phyloP scores from a whole-genome alignment of 495 filamentous ascomycete genomes.

The Echria macrotheca region DNA sequence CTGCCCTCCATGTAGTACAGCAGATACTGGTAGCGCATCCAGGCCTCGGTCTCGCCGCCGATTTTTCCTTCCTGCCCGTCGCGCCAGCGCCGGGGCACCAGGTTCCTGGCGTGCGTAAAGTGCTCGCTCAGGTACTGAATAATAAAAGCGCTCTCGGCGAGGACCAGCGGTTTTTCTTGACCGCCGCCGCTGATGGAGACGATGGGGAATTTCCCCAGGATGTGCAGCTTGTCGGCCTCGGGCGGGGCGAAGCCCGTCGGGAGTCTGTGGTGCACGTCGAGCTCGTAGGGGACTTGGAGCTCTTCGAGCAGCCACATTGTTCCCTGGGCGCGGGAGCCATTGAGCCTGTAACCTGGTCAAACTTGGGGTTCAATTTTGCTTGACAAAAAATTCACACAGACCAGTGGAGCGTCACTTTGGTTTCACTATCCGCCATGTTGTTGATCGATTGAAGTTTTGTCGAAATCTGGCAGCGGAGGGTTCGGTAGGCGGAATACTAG shows the following conservation, averaged over 20 bases:
- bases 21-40: constrained; percentile 68
- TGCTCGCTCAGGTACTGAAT: constrained; percentile 76
- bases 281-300: constrained; percentile 66
- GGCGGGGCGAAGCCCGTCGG: constrained; percentile 55
- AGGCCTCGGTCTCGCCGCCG: constrained; percentile 66
- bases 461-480: too few species aligned
- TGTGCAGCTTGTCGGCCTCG: constrained; percentile 69
- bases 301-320: constrained; percentile 86
- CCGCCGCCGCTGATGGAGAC: constrained; percentile 48
- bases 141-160: constrained; percentile 76
- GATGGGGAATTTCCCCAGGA: constrained; percentile 78
- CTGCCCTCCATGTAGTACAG: constrained; percentile 79
- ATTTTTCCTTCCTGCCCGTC: constrained; percentile 50
- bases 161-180: constrained; percentile 49
- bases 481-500: too few species aligned
- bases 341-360: too few species aligned
- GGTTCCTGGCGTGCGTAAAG: constrained; percentile 45
- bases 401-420: constrained; percentile 77
- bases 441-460: too few species aligned
- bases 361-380: too few species aligned
- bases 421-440: constrained; percentile 39
- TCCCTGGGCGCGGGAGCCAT: constrained; percentile 72
- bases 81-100: constrained; percentile 61
- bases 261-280: constrained; percentile 66
- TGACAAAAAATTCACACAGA: too few species aligned